These are phyloP conservation scores for Colletotrichum ledebouriae DNA, from an alignment of 2,329 filamentous ascomycete species.

Conservation along the genomic window DNA sequence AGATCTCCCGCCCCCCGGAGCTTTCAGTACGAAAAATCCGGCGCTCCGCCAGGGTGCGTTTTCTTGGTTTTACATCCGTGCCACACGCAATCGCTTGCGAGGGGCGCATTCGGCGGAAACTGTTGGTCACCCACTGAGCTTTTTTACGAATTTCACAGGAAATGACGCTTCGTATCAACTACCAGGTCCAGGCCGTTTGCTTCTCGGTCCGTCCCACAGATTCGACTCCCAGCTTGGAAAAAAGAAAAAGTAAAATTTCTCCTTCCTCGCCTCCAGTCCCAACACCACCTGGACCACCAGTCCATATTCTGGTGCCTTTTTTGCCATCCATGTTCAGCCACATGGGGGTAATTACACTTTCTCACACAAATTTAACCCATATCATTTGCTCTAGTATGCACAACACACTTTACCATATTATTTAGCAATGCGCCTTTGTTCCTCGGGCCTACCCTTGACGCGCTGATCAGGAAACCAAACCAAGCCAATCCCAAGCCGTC, in stretches of 20 bases:
- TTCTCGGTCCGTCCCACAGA: conserved; percentile 13
- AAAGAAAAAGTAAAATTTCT: conserved; percentile 17
- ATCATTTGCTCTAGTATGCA: no score
- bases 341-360: no score
- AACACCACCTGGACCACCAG: neutral
- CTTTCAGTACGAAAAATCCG: neutral
- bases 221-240: neutral
- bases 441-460: neutral
- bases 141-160: conserved; percentile 27
- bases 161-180: neutral
- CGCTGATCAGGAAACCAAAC: neutral
- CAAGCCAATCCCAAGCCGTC: conserved; percentile 27
- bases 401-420: neutral
- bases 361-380: no score
- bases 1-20: neutral
- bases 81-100: conserved; percentile 21
- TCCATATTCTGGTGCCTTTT: no score
- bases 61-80: conserved; percentile 35
- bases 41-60: no score
- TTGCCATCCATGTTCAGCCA: no score
- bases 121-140: conserved; percentile 4
- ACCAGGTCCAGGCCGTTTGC: conserved; percentile 12
- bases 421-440: conserved; percentile 23
- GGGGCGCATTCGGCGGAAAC: neutral
- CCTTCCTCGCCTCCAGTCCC: conserved; percentile 12